Evolutionary conservation across 306 rosid species (phyloP).

Genomic region (Begonia loranthoides): DNA sequence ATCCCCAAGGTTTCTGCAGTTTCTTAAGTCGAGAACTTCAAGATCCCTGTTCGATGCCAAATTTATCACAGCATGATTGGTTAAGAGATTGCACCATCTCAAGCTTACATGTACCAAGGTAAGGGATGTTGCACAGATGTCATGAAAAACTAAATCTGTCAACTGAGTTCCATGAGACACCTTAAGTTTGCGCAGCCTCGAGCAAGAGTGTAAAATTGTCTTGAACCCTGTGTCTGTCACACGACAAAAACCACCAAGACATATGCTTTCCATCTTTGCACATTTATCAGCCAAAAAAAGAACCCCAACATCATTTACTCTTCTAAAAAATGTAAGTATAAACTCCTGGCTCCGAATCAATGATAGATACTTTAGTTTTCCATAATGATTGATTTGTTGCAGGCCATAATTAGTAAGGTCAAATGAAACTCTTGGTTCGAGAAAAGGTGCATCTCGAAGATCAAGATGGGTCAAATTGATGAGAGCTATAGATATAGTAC

Average conservation of each 20-base stretch:
- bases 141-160: slow-evolving; percentile 85
- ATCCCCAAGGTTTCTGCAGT: slow-evolving; percentile 82
- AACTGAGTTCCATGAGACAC: slow-evolving; percentile 85
- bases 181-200: slow-evolving; percentile 61
- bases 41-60: slow-evolving; percentile 74
- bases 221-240: slow-evolving; percentile 95
- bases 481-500: slow-evolving; percentile 59
- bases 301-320: slow-evolving; percentile 81
- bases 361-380: slow-evolving; percentile 70
- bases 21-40: slow-evolving; percentile 67
- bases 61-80: slow-evolving; percentile 49
- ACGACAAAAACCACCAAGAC: slow-evolving; percentile 91
- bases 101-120: slow-evolving; percentile 68
- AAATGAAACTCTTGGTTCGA: slow-evolving; percentile 57
- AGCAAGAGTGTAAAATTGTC: slow-evolving; percentile 82
- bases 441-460: slow-evolving; percentile 82
- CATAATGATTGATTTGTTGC: slow-evolving; percentile 74
- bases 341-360: slow-evolving; percentile 78
- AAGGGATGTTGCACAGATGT: slow-evolving; percentile 86
- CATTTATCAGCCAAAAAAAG: slow-evolving; percentile 94
- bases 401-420: slow-evolving; percentile 86
- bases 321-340: slow-evolving; percentile 47
- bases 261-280: slow-evolving; percentile 71
- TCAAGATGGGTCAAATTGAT: slow-evolving; percentile 63
- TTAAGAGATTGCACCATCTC: slow-evolving; percentile 77